Base-by-base conservation (phyloP, 768 basidiomycete genomes). In the Termitomyces sp. region DNA sequence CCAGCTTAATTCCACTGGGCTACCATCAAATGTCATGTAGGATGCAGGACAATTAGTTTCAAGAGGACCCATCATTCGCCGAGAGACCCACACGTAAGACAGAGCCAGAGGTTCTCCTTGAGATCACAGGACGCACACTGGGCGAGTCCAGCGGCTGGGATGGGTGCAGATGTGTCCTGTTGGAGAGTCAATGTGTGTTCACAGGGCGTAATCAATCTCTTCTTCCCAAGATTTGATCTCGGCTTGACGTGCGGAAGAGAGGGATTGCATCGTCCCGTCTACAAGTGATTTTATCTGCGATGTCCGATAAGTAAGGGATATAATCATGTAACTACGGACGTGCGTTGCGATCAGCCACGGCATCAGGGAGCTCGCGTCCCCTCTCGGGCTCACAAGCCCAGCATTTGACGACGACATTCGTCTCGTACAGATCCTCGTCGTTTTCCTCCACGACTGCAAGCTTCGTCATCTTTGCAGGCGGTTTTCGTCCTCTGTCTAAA, bases 201-300 rank as follows among this genome's bases (percentile, higher is more conserved):
- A 77, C 97, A 99, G 7, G 92, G 72, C 0, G 76, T 66, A 42
- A 97, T n/a, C n/a, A n/a, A n/a, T 87, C 63, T 98, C 96, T 44
- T 22, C 42, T 69, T 98, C 94, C 97, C 97, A 99, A 6, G 97
- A 90, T 72, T 97, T 89, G 49, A 99, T 89, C 66, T 98, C 94
- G 0, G 90, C 92, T 68, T 96, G 90, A 49, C 94, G 90, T 0
- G 92, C 89, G 2, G 93, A 95, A 0, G 94, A 93, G 64, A 92
- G 76, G 2, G 94, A 86, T 2, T 79, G 75, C 84, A 97, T 87
- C 56, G 96, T 77, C 0, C 81, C 84, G 22, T 86, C 80, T 4
- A 83, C 75, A 10, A 94, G 72, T 0, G 74, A 66, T 61, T 80
- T 80, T 41, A 84, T 74, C 84, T 44, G 42, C 41, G 10, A 42